Evolutionary conservation across 257 asterid species (phyloP).

Genomic region (Petunia secreta): DNA sequence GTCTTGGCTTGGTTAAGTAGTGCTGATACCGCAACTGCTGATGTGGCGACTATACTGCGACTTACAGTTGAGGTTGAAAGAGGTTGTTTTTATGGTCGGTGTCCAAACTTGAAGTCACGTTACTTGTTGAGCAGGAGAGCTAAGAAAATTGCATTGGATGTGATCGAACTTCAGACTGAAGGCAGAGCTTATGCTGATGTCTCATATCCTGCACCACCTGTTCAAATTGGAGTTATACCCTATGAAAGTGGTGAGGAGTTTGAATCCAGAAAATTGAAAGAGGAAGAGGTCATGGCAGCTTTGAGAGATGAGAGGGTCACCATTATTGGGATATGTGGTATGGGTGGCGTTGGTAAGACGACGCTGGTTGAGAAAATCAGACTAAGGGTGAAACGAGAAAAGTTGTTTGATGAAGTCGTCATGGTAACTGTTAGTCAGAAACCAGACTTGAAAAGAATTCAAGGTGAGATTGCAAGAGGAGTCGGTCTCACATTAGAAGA

Average conservation of each 20-base stretch:
- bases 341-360: constrained; percentile 37
- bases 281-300: constrained; percentile 23
- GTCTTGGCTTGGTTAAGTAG: constrained; percentile 25
- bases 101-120: constrained; percentile 22
- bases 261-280: not conserved
- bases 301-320: not conserved
- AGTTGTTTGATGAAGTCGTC: not conserved
- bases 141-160: not conserved
- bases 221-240: not conserved
- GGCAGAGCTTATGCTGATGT: constrained; percentile 15
- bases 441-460: not conserved
- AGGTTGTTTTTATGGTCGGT: constrained; percentile 26
- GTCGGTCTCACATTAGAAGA: no score
- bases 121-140: constrained; percentile 28
- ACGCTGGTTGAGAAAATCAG: constrained; percentile 23
- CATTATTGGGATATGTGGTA: constrained; percentile 32
- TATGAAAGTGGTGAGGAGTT: not conserved
- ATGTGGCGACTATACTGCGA: not conserved
- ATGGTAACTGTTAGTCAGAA: not conserved
- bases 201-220: constrained; percentile 16
- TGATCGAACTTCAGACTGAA: constrained; percentile 15
- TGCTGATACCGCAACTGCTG: not conserved
- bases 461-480: not conserved
- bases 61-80: not conserved
- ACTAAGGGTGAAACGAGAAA: not conserved